These are phyloP conservation scores for Bertia moriformis DNA, from an alignment of 2,329 filamentous ascomycete species.

Conservation along the genomic window DNA sequence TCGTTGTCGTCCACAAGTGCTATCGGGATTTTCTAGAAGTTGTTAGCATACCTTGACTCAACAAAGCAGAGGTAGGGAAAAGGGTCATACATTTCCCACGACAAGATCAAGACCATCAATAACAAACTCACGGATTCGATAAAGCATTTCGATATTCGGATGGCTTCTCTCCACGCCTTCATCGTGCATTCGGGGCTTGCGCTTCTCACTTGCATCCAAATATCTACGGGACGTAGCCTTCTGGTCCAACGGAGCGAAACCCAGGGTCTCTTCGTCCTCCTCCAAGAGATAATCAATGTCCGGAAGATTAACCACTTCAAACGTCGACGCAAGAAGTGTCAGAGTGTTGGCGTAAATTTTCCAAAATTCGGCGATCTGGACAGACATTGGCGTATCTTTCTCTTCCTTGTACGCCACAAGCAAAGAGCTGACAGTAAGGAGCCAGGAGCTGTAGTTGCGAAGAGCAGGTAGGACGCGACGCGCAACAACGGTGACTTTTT, in stretches of 20 bases:
- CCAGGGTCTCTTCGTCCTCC: conserved; percentile 45
- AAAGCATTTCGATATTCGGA: conserved; percentile 42
- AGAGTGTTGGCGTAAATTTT: conserved; percentile 38
- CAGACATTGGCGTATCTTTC: conserved; percentile 31
- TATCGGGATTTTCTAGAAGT: conserved; percentile 13
- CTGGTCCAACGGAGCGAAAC: conserved; percentile 36
- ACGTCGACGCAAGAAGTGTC: conserved; percentile 35
- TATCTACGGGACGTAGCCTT: conserved; percentile 32
- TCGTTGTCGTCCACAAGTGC: conserved; percentile 13
- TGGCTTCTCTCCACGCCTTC: conserved; percentile 27
- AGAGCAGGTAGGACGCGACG: conserved; percentile 40
- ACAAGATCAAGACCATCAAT: conserved; percentile 38
- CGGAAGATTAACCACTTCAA: conserved; percentile 33
- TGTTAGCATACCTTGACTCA: no score
- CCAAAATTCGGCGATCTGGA: conserved; percentile 41
- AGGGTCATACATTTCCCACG: conserved; percentile 19
- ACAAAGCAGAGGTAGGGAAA: no score
- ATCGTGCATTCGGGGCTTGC: conserved; percentile 28
- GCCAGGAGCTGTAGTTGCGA: conserved; percentile 48
- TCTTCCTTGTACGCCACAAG: conserved; percentile 24
- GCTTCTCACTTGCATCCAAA: conserved; percentile 18
- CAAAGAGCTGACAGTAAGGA: conserved; percentile 33
- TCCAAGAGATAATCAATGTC: conserved; percentile 41
- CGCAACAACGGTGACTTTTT: conserved; percentile 33
- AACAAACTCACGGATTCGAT: conserved; percentile 39